phyloP scores from a whole-genome alignment of 805 yeast genomes.

The Metschnikowia dekortorum region DNA sequence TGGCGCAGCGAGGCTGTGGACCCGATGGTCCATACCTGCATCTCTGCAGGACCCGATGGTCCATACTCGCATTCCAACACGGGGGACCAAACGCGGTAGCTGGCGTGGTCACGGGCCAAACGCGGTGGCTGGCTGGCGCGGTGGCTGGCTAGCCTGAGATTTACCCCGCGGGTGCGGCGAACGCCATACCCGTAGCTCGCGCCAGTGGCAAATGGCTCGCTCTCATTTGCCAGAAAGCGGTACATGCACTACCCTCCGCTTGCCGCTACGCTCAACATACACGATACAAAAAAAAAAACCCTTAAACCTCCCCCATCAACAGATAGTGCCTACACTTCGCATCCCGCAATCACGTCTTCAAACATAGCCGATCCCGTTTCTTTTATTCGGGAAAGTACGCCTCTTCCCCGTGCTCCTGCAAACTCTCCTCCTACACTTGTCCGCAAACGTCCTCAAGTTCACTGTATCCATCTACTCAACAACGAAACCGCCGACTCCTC shows the following conservation, averaged over 20 bases:
- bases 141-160: constrained; percentile 1
- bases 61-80: too few relatives aligned
- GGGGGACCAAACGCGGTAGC: too few relatives aligned
- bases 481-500: neutral
- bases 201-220: constrained; percentile 11
- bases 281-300: constrained; percentile 1
- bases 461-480: neutral
- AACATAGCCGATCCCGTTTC: neutral
- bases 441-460: neutral
- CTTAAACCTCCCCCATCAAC: constrained; percentile 1
- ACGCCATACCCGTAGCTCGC: constrained; percentile 7
- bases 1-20: too few relatives aligned
- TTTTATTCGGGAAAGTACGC: neutral
- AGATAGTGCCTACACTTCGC: constrained; percentile 1
- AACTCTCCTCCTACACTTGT: too few relatives aligned
- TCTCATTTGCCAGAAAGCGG: constrained; percentile 15
- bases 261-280: constrained; percentile 3
- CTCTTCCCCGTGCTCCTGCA: neutral
- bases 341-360: neutral
- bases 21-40: too few relatives aligned
- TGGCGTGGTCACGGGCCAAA: neutral
- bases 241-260: constrained; percentile 11
- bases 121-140: neutral
- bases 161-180: constrained; percentile 3
- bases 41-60: too few relatives aligned